These are phyloP conservation scores for Melastoma malabathricum DNA, from an alignment of 345 rosid genomes.

Conservation along the genomic window DNA sequence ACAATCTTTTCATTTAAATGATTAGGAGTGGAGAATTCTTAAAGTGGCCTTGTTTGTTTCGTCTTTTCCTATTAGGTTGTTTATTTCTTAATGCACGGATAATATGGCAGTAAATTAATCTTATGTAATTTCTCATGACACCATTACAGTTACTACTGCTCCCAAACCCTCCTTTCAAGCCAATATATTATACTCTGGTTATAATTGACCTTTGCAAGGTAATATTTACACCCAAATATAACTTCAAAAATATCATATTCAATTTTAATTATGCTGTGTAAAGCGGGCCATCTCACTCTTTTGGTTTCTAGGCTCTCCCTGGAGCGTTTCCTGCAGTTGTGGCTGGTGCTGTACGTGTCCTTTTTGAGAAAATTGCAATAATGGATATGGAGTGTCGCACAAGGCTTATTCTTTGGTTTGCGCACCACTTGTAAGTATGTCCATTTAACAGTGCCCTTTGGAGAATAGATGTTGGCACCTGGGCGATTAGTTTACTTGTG, in stretches of 20 bases:
- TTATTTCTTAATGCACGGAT: background rate
- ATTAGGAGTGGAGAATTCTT: too few relatives aligned
- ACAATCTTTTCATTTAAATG: too few relatives aligned
- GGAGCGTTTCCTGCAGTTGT: constrained; percentile 99
- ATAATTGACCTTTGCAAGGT: constrained; percentile 99
- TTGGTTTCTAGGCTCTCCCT: constrained; percentile 77
- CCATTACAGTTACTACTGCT: constrained; percentile 72
- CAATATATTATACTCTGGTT: constrained; percentile 79
- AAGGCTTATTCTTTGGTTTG: constrained; percentile 92
- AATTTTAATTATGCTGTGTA: too few relatives aligned
- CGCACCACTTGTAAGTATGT: constrained; percentile 85
- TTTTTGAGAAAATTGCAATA: constrained; percentile 86
- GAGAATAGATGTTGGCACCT: too few relatives aligned
- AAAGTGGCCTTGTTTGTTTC: too few relatives aligned
- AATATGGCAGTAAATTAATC: background rate
- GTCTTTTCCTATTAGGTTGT: background rate
- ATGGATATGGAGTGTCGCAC: constrained; percentile 93
- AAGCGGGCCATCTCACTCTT: constrained; percentile 14
- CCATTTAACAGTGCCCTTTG: background rate
- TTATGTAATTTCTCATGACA: constrained; percentile 1
- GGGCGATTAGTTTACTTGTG: too few relatives aligned
- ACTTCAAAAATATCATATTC: background rate
- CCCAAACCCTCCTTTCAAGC: constrained; percentile 92
- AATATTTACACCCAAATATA: background rate
- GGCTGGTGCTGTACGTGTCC: constrained; percentile 95